Conservation (phyloP, 108 stramenopile genomes). For the Skeletonema potamos region DNA sequence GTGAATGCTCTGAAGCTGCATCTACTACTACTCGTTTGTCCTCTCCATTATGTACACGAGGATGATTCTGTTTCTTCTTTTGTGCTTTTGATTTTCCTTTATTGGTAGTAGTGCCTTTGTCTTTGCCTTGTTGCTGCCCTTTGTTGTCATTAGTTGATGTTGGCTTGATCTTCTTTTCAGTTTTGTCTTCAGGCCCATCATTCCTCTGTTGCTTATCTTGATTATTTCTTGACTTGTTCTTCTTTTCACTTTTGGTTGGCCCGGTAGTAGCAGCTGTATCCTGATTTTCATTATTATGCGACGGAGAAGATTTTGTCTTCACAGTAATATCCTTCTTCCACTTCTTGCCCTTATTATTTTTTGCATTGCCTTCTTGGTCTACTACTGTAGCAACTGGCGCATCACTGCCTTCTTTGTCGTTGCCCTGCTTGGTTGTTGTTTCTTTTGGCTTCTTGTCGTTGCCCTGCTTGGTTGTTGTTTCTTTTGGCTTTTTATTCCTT, state of each 20-base stretch:
- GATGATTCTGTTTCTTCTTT: conserved; percentile 5
- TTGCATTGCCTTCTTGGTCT: neutral
- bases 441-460: neutral
- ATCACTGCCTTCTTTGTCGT: neutral
- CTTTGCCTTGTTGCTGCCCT: conserved; percentile 10
- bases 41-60: neutral
- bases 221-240: neutral
- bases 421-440: neutral
- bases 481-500: neutral
- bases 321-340: neutral
- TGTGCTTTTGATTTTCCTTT: conserved; percentile 15
- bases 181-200: neutral
- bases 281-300: neutral
- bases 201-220: neutral
- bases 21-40: neutral
- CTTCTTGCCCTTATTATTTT: neutral
- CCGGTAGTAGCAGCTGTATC: neutral
- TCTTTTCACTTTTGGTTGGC: too few species aligned
- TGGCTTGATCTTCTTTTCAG: neutral
- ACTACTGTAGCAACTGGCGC: neutral
- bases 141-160: conserved; percentile 11
- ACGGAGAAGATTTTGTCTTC: neutral
- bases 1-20: conserved; percentile 12
- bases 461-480: neutral
- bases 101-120: neutral